These are phyloP conservation scores for Carnegiea gigantea DNA, from an alignment of 179 eudicot genomes.

Conservation along the genomic window DNA sequence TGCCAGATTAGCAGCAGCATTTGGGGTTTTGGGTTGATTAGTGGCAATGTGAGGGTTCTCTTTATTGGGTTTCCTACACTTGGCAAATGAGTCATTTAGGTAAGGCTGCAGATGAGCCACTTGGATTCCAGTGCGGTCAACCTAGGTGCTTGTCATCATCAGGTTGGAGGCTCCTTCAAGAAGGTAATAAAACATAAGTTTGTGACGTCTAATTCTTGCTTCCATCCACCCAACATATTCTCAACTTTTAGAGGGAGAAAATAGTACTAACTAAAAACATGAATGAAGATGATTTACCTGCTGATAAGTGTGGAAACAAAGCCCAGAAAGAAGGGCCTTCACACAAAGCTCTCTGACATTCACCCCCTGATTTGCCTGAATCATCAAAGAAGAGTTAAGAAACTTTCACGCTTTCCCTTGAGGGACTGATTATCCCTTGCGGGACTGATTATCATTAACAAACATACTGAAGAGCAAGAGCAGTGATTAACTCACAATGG, in stretches of 20 bases:
- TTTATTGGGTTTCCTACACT: background rate
- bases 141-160: background rate
- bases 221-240: background rate
- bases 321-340: conserved; percentile 61
- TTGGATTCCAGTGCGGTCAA: background rate
- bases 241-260: background rate
- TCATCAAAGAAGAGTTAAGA: background rate
- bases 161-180: background rate
- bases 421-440: background rate
- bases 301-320: conserved; percentile 89
- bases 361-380: conserved; percentile 66
- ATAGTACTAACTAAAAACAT: background rate
- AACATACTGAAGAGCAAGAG: background rate
- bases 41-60: background rate
- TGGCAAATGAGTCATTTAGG: background rate
- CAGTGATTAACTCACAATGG: conserved; percentile 53
- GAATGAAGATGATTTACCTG: conserved; percentile 52
- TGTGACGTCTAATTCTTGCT: background rate
- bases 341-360: conserved; percentile 57
- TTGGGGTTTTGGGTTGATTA: background rate
- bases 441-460: background rate
- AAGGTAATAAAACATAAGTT: background rate
- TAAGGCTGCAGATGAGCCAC: background rate
- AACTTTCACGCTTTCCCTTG: background rate
- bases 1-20: background rate